phyloP scores from a whole-genome alignment of 164 flowering plant species.

The Piper betle region DNA sequence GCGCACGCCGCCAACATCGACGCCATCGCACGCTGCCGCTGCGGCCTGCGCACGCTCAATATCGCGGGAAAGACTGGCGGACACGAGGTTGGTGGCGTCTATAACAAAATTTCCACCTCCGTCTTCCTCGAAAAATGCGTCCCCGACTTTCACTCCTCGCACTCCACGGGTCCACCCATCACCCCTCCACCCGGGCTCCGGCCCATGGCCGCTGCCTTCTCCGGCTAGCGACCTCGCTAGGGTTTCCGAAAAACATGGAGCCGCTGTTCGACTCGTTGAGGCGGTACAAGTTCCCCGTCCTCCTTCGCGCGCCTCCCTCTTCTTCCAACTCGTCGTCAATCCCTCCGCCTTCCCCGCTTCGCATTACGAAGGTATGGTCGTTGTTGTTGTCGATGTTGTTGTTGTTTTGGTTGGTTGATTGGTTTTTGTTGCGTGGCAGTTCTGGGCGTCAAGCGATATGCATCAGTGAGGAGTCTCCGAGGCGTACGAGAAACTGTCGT shows the following conservation, averaged over 20 bases:
- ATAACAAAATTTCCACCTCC: too few relatives aligned
- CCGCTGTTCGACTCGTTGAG: conserved; percentile 16
- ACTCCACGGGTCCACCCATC: not conserved
- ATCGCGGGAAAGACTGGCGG: too few relatives aligned
- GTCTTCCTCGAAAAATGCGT: too few relatives aligned
- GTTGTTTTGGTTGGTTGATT: conserved; percentile 1
- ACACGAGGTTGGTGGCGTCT: too few relatives aligned
- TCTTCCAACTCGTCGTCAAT: conserved; percentile 50
- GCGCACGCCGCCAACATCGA: too few relatives aligned
- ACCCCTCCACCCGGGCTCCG: not conserved
- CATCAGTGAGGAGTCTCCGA: conserved; percentile 44
- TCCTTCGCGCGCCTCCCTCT: conserved; percentile 38
- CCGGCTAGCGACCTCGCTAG: too few relatives aligned
- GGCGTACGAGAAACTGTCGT: conserved; percentile 49
- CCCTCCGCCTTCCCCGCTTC: conserved; percentile 63
- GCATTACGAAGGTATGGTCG: conserved; percentile 58
- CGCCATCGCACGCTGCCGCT: too few relatives aligned
- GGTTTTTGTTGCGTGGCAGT: conserved; percentile 17
- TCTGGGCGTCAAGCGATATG: conserved; percentile 35
- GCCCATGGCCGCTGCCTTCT: not conserved
- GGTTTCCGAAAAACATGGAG: not conserved
- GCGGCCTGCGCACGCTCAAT: too few relatives aligned
- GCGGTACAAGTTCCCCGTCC: conserved; percentile 48
- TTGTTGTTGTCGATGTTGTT: not conserved
- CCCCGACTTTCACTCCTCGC: too few relatives aligned